Conservation (phyloP, 2,329 filamentous ascomycete species). For the Didymella pomorum region DNA sequence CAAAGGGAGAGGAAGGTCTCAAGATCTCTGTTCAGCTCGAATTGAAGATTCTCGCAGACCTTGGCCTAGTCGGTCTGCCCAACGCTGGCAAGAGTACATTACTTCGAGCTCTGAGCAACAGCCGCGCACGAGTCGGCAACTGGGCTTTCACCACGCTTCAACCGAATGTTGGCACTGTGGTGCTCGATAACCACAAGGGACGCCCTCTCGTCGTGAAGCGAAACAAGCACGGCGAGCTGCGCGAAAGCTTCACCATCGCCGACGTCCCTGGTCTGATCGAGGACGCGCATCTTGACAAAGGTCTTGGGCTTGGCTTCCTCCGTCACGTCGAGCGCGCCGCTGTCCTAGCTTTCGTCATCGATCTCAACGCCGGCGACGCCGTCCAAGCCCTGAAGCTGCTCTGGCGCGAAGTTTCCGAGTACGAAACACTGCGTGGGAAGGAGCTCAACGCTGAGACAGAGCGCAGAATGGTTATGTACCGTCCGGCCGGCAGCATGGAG, state of each 20-base stretch:
- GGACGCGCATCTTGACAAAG: conserved; percentile 89
- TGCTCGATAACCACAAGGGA: conserved; percentile 86
- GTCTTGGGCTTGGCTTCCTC: conserved; percentile 88
- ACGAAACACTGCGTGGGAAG: conserved; percentile 80
- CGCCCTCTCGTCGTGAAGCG: conserved; percentile 66
- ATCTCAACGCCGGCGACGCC: conserved; percentile 81
- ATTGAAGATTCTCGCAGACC: conserved; percentile 92
- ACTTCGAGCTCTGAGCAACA: conserved; percentile 85
- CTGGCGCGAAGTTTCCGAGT: conserved; percentile 90
- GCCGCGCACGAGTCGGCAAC: conserved; percentile 84
- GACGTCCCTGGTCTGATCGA: conserved; percentile 95
- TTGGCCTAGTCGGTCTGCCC: conserved; percentile 91
- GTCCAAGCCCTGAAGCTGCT: conserved; percentile 79
- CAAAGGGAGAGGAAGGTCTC: conserved; percentile 81
- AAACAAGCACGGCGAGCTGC: conserved; percentile 59
- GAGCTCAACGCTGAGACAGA: conserved; percentile 72
- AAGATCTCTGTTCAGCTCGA: conserved; percentile 85
- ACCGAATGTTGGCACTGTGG: conserved; percentile 94
- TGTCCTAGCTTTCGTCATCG: conserved; percentile 92
- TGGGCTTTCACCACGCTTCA: conserved; percentile 98
- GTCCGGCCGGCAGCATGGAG: conserved; percentile 32
- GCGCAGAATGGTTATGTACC: conserved; percentile 66
- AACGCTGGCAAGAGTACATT: conserved; percentile 97
- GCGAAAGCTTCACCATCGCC: conserved; percentile 88
- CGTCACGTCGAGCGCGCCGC: conserved; percentile 93